Evolutionary conservation across 345 rosid genomes (phyloP).

Genomic region (Toxicodendron radicans): DNA sequence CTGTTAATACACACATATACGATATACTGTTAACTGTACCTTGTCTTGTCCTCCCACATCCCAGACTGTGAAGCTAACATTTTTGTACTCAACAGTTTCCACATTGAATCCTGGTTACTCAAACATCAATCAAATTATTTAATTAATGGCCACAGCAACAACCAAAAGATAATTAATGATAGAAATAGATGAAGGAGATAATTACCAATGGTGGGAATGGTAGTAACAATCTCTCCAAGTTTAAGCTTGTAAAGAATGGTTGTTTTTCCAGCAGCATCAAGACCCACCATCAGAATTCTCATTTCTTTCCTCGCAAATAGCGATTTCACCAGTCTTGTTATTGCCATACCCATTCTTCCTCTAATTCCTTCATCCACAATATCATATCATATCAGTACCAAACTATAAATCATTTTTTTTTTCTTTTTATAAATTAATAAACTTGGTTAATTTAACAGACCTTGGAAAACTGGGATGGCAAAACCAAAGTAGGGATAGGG

Average conservation of each 20-base stretch:
- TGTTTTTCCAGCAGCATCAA: conserved; percentile 78
- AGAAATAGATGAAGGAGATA: not conserved
- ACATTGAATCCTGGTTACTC: conserved; percentile 54
- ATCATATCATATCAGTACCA: not conserved
- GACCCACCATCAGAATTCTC: conserved; percentile 80
- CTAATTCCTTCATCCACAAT: conserved; percentile 1
- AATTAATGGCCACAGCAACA: no score
- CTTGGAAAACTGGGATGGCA: not conserved
- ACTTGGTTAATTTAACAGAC: conserved; percentile 1
- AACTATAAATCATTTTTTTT: not conserved
- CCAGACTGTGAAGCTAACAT: conserved; percentile 75
- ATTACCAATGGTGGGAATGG: conserved; percentile 78
- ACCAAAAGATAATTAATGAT: not conserved
- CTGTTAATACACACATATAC: not conserved
- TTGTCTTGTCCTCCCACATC: conserved; percentile 72
- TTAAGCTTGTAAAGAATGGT: conserved; percentile 76
- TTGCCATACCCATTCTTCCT: conserved; percentile 48
- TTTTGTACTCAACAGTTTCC: conserved; percentile 69
- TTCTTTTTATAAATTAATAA: no score
- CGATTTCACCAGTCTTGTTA: conserved; percentile 46
- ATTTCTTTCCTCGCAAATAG: conserved; percentile 65
- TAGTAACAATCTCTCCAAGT: conserved; percentile 71
- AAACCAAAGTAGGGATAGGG: not conserved
- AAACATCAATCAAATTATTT: conserved; percentile 6
- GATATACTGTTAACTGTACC: conserved; percentile 40